phyloP scores from a whole-genome alignment of 2,329 filamentous ascomycete species.

The Neofusicoccum kwambonambiense region DNA sequence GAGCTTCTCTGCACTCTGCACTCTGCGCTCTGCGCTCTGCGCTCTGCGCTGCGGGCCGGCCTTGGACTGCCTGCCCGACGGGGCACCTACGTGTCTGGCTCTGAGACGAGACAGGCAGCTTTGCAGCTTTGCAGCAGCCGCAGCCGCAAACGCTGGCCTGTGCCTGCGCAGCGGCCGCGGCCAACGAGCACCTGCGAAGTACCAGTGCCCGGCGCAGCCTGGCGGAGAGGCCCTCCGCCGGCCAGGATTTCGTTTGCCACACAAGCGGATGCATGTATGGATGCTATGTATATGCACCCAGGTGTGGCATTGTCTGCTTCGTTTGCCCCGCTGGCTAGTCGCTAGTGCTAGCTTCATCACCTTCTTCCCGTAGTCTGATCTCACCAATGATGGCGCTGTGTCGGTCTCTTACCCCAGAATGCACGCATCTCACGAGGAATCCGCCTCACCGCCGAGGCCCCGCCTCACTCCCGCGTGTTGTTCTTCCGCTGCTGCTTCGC shows the following conservation, averaged over 20 bases:
- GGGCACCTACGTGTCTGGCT: neutral
- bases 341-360: neutral
- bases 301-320: neutral
- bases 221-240: too few species aligned
- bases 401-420: neutral
- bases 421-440: neutral
- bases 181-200: too few species aligned
- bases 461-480: neutral
- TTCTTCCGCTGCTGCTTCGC: too few species aligned
- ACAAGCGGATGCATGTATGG: neutral
- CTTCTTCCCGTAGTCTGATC: neutral
- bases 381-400: neutral
- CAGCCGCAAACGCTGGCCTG: neutral
- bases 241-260: too few species aligned
- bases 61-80: neutral
- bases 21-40: neutral
- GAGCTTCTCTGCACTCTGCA: neutral
- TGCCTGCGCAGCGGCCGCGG: too few species aligned
- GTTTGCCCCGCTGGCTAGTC: neutral
- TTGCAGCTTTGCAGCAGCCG: neutral
- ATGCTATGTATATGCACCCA: neutral
- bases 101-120: neutral
- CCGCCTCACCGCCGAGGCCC: neutral
- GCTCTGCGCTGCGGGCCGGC: neutral
- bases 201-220: too few species aligned